These are phyloP conservation scores for Suillus fuscotomentosus DNA, from an alignment of 768 basidiomycete genomes.

Conservation along the genomic window DNA sequence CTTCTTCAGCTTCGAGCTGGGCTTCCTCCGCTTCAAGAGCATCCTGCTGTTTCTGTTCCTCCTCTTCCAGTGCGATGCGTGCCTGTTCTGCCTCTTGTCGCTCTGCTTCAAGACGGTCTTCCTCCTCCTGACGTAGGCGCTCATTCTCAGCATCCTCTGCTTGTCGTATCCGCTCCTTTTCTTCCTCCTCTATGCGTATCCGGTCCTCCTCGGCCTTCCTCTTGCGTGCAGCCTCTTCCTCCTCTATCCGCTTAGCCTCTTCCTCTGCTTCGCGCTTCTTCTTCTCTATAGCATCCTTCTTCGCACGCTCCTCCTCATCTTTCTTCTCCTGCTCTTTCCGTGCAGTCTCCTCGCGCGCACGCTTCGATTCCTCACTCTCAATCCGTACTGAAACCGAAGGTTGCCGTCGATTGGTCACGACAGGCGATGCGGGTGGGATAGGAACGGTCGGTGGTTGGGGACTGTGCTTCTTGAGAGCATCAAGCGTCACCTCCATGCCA, in stretches of 20 bases:
- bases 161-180: slow-evolving; percentile 32
- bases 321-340: slow-evolving; percentile 38
- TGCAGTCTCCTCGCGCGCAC: slow-evolving; percentile 45
- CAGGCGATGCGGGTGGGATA: slow-evolving; percentile 37
- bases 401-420: slow-evolving; percentile 25
- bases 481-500: slow-evolving; percentile 64
- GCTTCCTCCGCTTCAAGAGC: slow-evolving; percentile 33
- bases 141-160: slow-evolving; percentile 34
- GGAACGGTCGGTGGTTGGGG: slow-evolving; percentile 40
- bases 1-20: slow-evolving; percentile 30
- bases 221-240: slow-evolving; percentile 41
- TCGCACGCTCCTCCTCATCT: slow-evolving; percentile 36
- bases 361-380: slow-evolving; percentile 60
- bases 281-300: slow-evolving; percentile 36
- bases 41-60: slow-evolving; percentile 30
- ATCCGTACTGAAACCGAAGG: slow-evolving; percentile 54
- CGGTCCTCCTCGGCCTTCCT: slow-evolving; percentile 43
- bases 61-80: slow-evolving; percentile 33
- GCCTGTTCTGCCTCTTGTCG: slow-evolving; percentile 38
- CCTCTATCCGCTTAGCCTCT: slow-evolving; percentile 39
- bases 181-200: slow-evolving; percentile 36
- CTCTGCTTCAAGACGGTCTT: slow-evolving; percentile 30
- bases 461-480: slow-evolving; percentile 48
- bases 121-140: slow-evolving; percentile 20
- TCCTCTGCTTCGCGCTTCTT: slow-evolving; percentile 38